phyloP scores from a whole-genome alignment of 306 rosid species.

The Arachis stenosperma region DNA sequence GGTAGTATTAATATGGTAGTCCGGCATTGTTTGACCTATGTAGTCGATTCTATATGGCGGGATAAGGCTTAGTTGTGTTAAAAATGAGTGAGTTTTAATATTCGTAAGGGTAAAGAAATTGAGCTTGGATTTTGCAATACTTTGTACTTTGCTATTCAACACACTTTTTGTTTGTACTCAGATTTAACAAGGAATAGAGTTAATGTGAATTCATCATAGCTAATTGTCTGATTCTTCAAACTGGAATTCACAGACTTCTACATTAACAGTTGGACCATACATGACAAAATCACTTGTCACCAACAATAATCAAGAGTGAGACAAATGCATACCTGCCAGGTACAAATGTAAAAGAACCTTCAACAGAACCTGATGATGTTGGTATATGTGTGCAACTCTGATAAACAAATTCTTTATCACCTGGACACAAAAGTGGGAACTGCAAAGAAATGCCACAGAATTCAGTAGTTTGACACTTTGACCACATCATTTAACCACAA shows the following conservation, averaged over 20 bases:
- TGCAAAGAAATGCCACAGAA: constrained; percentile 49
- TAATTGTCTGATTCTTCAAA: constrained; percentile 16
- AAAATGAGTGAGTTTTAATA: constrained; percentile 18
- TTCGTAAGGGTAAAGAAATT: background rate
- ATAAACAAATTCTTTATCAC: constrained; percentile 70
- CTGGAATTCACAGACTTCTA: constrained; percentile 10
- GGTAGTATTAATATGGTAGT: no score
- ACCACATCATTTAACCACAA: constrained; percentile 1
- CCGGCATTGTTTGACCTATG: no score
- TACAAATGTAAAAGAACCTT: constrained; percentile 88
- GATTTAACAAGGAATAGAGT: background rate
- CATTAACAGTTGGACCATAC: constrained; percentile 7
- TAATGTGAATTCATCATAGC: background rate
- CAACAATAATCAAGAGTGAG: background rate
- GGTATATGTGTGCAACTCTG: constrained; percentile 69
- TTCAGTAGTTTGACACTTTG: constrained; percentile 16
- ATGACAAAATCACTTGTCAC: constrained; percentile 18
- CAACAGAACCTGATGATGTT: constrained; percentile 68
- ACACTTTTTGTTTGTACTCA: constrained; percentile 1
- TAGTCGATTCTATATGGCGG: no score
- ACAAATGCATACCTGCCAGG: constrained; percentile 82
- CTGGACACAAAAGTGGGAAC: constrained; percentile 80
- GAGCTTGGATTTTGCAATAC: background rate
- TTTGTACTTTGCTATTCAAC: background rate
- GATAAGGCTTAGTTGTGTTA: no score